Conservation (phyloP, 2,329 filamentous ascomycete genomes). For the Neonectria faginata region DNA sequence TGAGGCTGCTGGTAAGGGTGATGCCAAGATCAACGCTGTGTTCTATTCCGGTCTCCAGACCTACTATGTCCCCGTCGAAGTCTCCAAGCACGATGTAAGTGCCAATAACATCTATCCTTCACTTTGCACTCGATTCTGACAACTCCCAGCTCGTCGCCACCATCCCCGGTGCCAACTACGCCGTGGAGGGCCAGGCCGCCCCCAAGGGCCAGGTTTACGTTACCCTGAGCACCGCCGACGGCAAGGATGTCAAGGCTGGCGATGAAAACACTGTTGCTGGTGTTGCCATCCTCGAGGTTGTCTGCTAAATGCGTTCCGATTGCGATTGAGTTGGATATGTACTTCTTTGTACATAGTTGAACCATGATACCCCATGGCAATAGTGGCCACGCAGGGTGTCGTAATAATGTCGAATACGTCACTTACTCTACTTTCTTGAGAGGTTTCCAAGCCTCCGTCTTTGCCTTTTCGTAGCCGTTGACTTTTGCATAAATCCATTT, state of each 20-base stretch:
- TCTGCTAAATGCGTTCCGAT: slow-evolving; percentile 1
- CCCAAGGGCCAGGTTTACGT: slow-evolving; percentile 51
- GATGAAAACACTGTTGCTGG: slow-evolving; percentile 52
- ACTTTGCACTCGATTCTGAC: not conserved
- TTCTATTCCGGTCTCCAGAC: slow-evolving; percentile 35
- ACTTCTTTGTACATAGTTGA: slow-evolving; percentile 11
- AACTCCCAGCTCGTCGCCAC: slow-evolving; percentile 31
- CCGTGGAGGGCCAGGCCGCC: slow-evolving; percentile 20
- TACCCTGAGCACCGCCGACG: slow-evolving; percentile 51
- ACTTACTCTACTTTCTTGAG: slow-evolving; percentile 49
- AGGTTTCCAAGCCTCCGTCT: slow-evolving; percentile 45
- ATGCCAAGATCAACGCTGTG: slow-evolving; percentile 24
- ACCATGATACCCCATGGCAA: not conserved
- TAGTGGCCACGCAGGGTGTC: not conserved
- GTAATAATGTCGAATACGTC: slow-evolving; percentile 4
- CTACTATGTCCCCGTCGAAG: slow-evolving; percentile 32
- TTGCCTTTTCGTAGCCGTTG: slow-evolving; percentile 66
- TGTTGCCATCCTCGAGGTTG: slow-evolving; percentile 49
- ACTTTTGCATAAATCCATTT: slow-evolving; percentile 76
- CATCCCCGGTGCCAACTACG: slow-evolving; percentile 27
- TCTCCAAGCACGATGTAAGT: slow-evolving; percentile 30
- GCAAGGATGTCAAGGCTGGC: slow-evolving; percentile 37
- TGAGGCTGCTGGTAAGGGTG: slow-evolving; percentile 17
- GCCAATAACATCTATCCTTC: slow-evolving; percentile 9
- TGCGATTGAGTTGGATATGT: not conserved